A percentile compares a stretch with the other conserved stretches of the same genome.
These are phyloP conservation scores for Sporothrix sp. DNA, from an alignment of 2,329 filamentous ascomycete genomes.

Conservation along the genomic window DNA sequence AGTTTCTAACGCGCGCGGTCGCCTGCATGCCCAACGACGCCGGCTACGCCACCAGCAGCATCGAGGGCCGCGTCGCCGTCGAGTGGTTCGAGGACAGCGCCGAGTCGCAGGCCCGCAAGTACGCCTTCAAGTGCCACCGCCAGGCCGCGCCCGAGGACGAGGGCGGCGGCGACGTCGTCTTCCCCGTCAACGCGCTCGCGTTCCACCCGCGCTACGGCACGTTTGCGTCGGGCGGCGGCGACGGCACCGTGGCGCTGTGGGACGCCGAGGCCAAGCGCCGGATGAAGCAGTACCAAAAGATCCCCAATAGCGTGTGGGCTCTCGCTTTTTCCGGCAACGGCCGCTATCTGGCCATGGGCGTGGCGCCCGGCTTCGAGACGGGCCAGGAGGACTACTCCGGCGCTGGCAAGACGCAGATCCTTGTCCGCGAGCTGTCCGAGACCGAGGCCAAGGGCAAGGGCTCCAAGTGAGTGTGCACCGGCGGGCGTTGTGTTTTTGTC, in stretches of 20 bases:
- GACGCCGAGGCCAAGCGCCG: constrained; percentile 83
- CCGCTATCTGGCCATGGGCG: constrained; percentile 65
- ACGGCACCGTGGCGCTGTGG: constrained; percentile 88
- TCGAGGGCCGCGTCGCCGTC: constrained; percentile 90
- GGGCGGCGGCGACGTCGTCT: constrained; percentile 68
- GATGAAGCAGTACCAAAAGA: constrained; percentile 81
- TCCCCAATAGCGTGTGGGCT: constrained; percentile 66
- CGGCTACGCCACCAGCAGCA: constrained; percentile 84
- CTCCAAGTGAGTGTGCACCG: constrained; percentile 43
- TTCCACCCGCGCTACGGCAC: constrained; percentile 79
- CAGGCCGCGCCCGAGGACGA: constrained; percentile 55
- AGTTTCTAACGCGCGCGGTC: constrained; percentile 89
- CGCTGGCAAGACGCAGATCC: constrained; percentile 64
- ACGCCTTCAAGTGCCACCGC: constrained; percentile 97
- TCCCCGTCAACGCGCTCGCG: constrained; percentile 79
- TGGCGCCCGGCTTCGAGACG: constrained; percentile 81
- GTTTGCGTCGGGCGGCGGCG: constrained; percentile 81
- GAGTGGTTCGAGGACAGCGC: constrained; percentile 93
- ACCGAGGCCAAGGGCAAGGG: constrained; percentile 82
- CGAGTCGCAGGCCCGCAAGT: constrained; percentile 84
- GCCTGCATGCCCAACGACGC: constrained; percentile 95
- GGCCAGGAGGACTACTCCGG: constrained; percentile 69
- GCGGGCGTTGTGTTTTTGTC: background rate
- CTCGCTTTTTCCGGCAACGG: constrained; percentile 71
- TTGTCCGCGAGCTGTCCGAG: constrained; percentile 75